A percentile compares a stretch with the other conserved stretches of the same genome.
Conservation (phyloP, 805 yeast species). For the Wickerhamomyces tratensis region DNA sequence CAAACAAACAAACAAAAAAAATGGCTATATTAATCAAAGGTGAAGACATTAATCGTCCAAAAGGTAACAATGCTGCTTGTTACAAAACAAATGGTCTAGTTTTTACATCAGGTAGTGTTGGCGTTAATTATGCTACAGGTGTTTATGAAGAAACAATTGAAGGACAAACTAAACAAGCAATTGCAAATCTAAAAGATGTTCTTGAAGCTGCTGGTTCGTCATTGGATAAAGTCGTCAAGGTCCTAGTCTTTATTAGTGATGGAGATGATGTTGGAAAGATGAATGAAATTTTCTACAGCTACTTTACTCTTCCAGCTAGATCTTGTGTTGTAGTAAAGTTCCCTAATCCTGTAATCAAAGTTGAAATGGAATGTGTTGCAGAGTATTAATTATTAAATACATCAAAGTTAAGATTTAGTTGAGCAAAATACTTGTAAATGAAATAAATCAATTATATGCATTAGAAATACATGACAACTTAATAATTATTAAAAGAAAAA, state of each 20-base stretch:
- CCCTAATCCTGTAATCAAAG: constrained; percentile 27
- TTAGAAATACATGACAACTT: no score
- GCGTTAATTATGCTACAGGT: constrained; percentile 28
- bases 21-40: neutral
- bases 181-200: constrained; percentile 27
- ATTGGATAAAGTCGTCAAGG: constrained; percentile 32
- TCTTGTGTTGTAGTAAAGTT: constrained; percentile 27
- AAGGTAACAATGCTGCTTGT: neutral
- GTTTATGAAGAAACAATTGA: constrained; percentile 28
- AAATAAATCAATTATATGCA: no score
- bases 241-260: constrained; percentile 32
- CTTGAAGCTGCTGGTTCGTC: constrained; percentile 31
- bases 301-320: constrained; percentile 37
- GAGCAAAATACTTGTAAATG: no score
- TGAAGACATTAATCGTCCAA: neutral
- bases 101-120: constrained; percentile 35
- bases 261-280: constrained; percentile 27
- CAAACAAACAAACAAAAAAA: no score
- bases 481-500: no score
- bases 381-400: neutral
- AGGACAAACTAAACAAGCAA: constrained; percentile 32
- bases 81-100: constrained; percentile 22
- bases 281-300: constrained; percentile 30
- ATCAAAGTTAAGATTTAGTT: no score
- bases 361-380: constrained; percentile 40